Conservation (phyloP, 78 protist genomes). For the Speleostelium caveatum region DNA sequence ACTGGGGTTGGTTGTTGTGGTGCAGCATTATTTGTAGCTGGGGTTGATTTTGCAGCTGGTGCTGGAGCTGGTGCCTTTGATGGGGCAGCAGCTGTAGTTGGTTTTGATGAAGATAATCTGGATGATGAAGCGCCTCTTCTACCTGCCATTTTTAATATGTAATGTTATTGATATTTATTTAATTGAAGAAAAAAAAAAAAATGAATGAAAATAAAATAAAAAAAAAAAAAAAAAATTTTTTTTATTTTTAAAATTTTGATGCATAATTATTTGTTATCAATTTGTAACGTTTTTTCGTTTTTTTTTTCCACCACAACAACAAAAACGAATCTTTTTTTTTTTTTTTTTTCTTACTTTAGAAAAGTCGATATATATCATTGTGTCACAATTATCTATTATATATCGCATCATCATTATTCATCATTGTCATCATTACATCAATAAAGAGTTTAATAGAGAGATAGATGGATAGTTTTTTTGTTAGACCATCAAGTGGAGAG, state of each 20-base stretch:
- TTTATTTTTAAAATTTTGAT: neutral
- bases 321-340: neutral
- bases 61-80: constrained; percentile 10
- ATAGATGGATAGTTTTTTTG: constrained; percentile 74
- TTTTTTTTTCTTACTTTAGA: neutral
- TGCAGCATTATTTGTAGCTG: neutral
- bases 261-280: neutral
- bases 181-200: neutral
- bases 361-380: too few relatives aligned
- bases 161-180: too few relatives aligned
- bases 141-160: constrained; percentile 73
- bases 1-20: constrained; percentile 53
- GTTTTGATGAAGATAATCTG: neutral
- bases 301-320: neutral
- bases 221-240: neutral
- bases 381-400: too few relatives aligned
- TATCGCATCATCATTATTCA: too few relatives aligned
- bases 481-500: constrained; percentile 57
- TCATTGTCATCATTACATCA: neutral
- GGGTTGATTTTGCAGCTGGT: constrained; percentile 15
- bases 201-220: neutral
- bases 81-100: constrained; percentile 39
- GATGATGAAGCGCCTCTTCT: constrained; percentile 72
- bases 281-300: neutral
- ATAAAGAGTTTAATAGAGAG: neutral